Evolutionary conservation across 1,284 basidiomycete species (phyloP).

Genomic region (Trichosporon asahii): DNA sequence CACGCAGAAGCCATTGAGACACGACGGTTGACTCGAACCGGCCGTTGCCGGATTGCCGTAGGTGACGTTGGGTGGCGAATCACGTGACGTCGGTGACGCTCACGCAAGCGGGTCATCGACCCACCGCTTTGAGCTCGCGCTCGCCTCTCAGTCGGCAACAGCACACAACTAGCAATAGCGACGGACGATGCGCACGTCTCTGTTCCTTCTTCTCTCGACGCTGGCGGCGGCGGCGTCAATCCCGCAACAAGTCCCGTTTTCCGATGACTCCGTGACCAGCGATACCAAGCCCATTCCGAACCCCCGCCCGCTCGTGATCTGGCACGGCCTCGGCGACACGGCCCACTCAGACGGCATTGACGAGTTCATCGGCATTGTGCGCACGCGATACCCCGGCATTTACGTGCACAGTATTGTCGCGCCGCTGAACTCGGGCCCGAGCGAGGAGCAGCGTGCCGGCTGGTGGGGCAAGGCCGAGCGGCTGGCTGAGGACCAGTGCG

Average conservation of each 20-base stretch:
- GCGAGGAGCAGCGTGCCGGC: slow-evolving; percentile 69
- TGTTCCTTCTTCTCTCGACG: not conserved
- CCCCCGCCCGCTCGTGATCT: slow-evolving; percentile 75
- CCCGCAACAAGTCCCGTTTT: not conserved
- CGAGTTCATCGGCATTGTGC: slow-evolving; percentile 64
- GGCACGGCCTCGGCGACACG: slow-evolving; percentile 85
- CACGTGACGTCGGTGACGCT: not conserved
- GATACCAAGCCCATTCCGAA: not conserved
- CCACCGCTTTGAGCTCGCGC: no score
- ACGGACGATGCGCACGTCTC: not conserved
- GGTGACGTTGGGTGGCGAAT: not conserved
- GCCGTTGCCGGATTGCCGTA: no score
- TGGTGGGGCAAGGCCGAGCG: slow-evolving; percentile 54
- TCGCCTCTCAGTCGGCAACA: not conserved
- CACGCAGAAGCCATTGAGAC: not conserved
- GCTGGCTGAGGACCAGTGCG: slow-evolving; percentile 26
- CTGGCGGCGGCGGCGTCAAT: not conserved
- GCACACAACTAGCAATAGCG: not conserved
- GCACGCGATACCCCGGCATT: slow-evolving; percentile 72
- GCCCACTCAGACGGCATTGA: slow-evolving; percentile 54
- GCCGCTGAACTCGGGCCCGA: slow-evolving; percentile 59
- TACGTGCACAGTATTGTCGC: slow-evolving; percentile 80
- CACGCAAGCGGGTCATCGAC: not conserved
- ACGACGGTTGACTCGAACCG: not conserved
- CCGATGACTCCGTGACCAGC: slow-evolving; percentile 3